These are phyloP conservation scores for Camellia granthamiana DNA, from an alignment of 148 eudicot genomes.

Conservation along the genomic window DNA sequence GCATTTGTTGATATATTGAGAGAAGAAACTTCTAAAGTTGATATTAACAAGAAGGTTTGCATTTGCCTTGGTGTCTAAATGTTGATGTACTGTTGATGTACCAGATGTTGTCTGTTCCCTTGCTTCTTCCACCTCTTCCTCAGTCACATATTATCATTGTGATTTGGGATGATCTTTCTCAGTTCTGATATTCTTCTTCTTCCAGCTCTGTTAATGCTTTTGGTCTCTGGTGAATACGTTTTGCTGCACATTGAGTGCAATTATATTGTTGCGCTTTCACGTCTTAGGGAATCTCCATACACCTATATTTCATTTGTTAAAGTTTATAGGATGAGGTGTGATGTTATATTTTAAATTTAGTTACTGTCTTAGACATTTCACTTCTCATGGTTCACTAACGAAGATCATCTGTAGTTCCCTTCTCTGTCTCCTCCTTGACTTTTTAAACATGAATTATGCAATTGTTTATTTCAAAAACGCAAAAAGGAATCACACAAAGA, in stretches of 20 bases:
- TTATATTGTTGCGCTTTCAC: not conserved
- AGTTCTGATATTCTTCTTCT: not conserved
- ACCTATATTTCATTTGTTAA: not conserved
- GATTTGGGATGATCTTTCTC: too few species aligned
- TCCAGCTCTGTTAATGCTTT: not conserved
- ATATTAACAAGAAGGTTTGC: constrained; percentile 56
- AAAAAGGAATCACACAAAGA: constrained; percentile 55
- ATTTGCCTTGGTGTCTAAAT: constrained; percentile 24
- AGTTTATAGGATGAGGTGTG: not conserved
- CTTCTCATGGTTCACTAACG: not conserved
- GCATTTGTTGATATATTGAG: constrained; percentile 46
- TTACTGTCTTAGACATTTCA: not conserved
- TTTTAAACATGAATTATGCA: not conserved
- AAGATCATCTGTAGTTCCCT: not conserved
- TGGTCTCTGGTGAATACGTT: not conserved
- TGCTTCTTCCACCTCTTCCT: not conserved
- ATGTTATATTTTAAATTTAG: not conserved
- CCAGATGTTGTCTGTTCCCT: constrained; percentile 5
- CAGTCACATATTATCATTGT: not conserved
- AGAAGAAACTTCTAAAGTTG: constrained; percentile 22
- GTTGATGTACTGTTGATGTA: not conserved
- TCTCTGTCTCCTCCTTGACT: not conserved
- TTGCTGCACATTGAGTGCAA: not conserved
- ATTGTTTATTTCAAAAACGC: constrained; percentile 48
- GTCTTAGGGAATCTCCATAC: not conserved